Base-by-base conservation (phyloP, 371 early-diverging fungal species). In the Mycotypha africana region DNA sequence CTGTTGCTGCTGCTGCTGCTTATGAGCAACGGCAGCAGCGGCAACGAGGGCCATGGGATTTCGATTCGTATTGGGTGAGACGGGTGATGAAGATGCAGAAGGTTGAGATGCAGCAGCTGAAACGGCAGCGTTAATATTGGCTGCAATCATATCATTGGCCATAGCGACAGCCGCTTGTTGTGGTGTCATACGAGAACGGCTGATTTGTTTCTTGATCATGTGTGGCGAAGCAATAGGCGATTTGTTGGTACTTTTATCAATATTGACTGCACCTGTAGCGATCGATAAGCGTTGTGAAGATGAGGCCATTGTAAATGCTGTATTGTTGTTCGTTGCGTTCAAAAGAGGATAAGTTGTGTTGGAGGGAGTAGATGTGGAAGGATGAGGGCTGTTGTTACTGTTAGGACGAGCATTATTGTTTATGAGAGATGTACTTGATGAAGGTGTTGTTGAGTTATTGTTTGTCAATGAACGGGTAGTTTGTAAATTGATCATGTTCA, bases 111-210 rank as follows among this genome's bases (percentile, higher is more conserved):
- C 30, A 1, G 53, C 28, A 15, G 52, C 59, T 41, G 60, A 65
- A 10, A 70, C 65, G n/a, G 45, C 64, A 23, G 69, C 69, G n/a
- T 58, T 54, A 55, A 62, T 53, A 40, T 67, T 62, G 14, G 65
- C 65, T 9, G 60, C 67, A 34, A 67, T 53, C 65, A 67, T 62
- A 22, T 58, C 65, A 38, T 64, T 70, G 2, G 71, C 48, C 71
- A 67, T 70, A 24, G 64, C 65, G 1, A 64, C 55, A 8, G 67
- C 64, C 30, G 60, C 61, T 39, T 70, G 65, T 48, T 65, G 62
- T 10, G 71, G 70, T 1, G 66, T 70, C 53, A 61, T 45, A 23
- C 50, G 52, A 16, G 60, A 56, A 21, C 69, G 52, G 19, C 65
- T 64, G 24, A 62, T 59, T 39, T 67, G 63, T 23, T 65, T 53